Percentiles rank a stretch among this genome's conserved stretches.
phyloP scores from a whole-genome alignment of 1,139 yeast species.

The Hanseniaspora gamundiae region DNA sequence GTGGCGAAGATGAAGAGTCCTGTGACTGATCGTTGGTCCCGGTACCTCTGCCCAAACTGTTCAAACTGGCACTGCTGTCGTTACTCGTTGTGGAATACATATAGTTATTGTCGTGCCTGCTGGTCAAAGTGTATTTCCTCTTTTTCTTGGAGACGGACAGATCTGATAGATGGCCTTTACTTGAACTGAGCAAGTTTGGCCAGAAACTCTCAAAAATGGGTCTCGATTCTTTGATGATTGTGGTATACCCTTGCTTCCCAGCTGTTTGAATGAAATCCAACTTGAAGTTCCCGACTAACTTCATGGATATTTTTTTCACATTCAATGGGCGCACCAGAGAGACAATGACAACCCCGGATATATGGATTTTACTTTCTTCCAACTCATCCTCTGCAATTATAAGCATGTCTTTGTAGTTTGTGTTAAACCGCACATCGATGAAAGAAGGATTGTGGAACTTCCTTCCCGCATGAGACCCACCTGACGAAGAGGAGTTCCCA shows the following conservation, averaged over 20 bases:
- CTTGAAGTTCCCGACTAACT: slow-evolving; percentile 41
- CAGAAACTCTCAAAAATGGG: slow-evolving; percentile 43
- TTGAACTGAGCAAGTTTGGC: slow-evolving; percentile 42
- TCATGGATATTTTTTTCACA: slow-evolving; percentile 36
- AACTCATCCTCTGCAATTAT: slow-evolving; percentile 45
- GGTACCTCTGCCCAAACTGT: background rate
- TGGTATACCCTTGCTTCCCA: slow-evolving; percentile 30
- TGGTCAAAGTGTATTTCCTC: slow-evolving; percentile 12
- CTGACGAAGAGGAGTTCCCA: background rate
- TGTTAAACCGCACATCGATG: slow-evolving; percentile 30
- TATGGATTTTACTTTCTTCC: slow-evolving; percentile 41
- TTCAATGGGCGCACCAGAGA: slow-evolving; percentile 40
- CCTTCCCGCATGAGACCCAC: background rate
- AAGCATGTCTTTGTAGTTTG: slow-evolving; percentile 42
- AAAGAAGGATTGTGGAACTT: slow-evolving; percentile 13
- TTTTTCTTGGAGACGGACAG: slow-evolving; percentile 29
- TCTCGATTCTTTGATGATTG: slow-evolving; percentile 39
- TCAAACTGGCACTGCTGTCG: background rate
- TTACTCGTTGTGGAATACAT: background rate
- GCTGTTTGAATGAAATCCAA: slow-evolving; percentile 35
- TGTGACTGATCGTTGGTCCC: too few relatives aligned
- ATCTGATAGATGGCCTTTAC: slow-evolving; percentile 34
- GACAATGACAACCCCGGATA: slow-evolving; percentile 47
- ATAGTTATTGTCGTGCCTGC: slow-evolving; percentile 10
- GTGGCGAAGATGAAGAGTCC: too few relatives aligned